phyloP scores from a whole-genome alignment of 257 asterid species.

The Penstemon davidsonii region DNA sequence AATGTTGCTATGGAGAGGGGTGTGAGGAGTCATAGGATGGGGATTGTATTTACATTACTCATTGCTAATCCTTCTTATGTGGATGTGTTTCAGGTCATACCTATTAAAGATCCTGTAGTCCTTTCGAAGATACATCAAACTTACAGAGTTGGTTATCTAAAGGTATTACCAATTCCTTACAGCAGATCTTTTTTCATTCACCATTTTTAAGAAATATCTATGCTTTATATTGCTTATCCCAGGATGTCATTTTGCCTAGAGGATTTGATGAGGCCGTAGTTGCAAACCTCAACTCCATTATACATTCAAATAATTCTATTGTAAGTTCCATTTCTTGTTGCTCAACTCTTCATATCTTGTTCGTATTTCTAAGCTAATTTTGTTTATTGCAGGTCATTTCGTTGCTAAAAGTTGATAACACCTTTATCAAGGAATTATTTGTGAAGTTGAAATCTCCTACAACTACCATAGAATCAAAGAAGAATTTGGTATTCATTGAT shows the following conservation, averaged over 20 bases:
- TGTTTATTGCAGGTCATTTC: constrained; percentile 68
- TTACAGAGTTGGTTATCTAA: constrained; percentile 84
- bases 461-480: constrained; percentile 65
- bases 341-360: constrained; percentile 14
- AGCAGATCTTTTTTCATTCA: constrained; percentile 10
- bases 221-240: constrained; percentile 36
- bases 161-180: constrained; percentile 47
- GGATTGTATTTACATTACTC: neutral
- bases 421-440: constrained; percentile 84
- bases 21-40: neutral
- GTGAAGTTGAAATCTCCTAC: constrained; percentile 72
- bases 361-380: constrained; percentile 26
- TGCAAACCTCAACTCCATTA: constrained; percentile 72
- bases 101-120: constrained; percentile 76
- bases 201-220: constrained; percentile 24
- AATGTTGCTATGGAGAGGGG: constrained; percentile 8
- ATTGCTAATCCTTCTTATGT: constrained; percentile 24
- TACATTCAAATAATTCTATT: constrained; percentile 79
- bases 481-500: constrained; percentile 57
- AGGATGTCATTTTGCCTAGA: constrained; percentile 91
- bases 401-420: constrained; percentile 76
- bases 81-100: constrained; percentile 61
- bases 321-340: constrained; percentile 50
- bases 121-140: constrained; percentile 94
- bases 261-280: constrained; percentile 68